Percentiles rank a stretch among this genome's conserved stretches.
These are phyloP conservation scores for Thielaviopsis euricoi DNA, from an alignment of 2,329 filamentous ascomycete genomes.

Conservation along the genomic window DNA sequence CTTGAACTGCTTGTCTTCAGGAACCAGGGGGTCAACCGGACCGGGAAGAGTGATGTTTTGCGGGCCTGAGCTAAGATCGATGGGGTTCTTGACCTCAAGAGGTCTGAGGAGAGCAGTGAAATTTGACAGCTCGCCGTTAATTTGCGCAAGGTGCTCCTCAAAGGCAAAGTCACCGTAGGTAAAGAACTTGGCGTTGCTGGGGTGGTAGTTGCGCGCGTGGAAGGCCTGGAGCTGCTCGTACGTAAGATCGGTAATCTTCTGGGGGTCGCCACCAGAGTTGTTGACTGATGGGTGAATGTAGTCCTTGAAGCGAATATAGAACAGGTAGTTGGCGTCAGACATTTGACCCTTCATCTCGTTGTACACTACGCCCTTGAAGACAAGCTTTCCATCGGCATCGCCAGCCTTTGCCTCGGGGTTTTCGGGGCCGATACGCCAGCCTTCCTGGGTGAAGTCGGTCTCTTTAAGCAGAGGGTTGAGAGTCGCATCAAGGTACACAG, in stretches of 20 bases:
- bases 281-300: slow-evolving; percentile 87
- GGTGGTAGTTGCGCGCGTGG: slow-evolving; percentile 87
- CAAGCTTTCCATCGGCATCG: slow-evolving; percentile 48
- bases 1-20: slow-evolving; percentile 76
- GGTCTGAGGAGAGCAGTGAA: slow-evolving; percentile 50
- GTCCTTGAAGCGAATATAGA: slow-evolving; percentile 89
- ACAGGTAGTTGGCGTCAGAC: slow-evolving; percentile 91
- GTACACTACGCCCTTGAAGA: slow-evolving; percentile 97
- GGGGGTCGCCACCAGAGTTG: slow-evolving; percentile 91
- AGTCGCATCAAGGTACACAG: slow-evolving; percentile 90
- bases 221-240: slow-evolving; percentile 80
- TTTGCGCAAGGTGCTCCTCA: slow-evolving; percentile 59
- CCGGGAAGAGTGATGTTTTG: slow-evolving; percentile 56
- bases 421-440: slow-evolving; percentile 89
- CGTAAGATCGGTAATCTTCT: slow-evolving; percentile 89
- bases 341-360: slow-evolving; percentile 99
- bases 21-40: slow-evolving; percentile 73
- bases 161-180: slow-evolving; percentile 92
- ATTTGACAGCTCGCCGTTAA: slow-evolving; percentile 54
- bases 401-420: slow-evolving; percentile 48
- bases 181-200: slow-evolving; percentile 89
- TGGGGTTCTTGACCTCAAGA: slow-evolving; percentile 44
- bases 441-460: slow-evolving; percentile 89
- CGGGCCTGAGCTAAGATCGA: slow-evolving; percentile 51
- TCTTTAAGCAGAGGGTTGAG: slow-evolving; percentile 77